Evolutionary conservation across 805 yeast genomes (phyloP).

Genomic region (Candida parachauliodes): DNA sequence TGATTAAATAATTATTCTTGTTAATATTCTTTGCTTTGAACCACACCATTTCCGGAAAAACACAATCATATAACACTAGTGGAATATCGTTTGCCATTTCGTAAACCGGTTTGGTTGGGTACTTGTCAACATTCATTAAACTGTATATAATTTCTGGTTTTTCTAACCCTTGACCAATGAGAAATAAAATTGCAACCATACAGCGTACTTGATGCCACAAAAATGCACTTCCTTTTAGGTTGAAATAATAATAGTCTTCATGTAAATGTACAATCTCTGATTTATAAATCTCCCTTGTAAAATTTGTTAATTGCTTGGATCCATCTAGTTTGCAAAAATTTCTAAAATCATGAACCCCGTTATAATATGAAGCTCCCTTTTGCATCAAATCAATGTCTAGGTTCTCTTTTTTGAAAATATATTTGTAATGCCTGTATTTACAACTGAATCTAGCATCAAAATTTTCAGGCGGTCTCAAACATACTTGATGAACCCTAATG

Average conservation of each 20-base stretch:
- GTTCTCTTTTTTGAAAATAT: slow-evolving; percentile 57
- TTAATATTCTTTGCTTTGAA: slow-evolving; percentile 27
- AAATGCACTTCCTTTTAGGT: slow-evolving; percentile 83
- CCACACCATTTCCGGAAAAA: slow-evolving; percentile 73
- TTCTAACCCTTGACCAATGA: slow-evolving; percentile 79
- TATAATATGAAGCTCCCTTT: slow-evolving; percentile 56
- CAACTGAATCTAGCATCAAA: slow-evolving; percentile 96
- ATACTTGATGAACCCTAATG: slow-evolving; percentile 75
- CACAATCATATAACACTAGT: slow-evolving; percentile 80
- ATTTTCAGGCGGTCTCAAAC: slow-evolving; percentile 74
- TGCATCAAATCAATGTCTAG: slow-evolving; percentile 67
- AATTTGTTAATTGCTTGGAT: slow-evolving; percentile 84
- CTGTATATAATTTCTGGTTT: slow-evolving; percentile 51
- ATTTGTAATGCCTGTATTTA: slow-evolving; percentile 77
- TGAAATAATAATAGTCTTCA: slow-evolving; percentile 60
- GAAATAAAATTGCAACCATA: slow-evolving; percentile 80
- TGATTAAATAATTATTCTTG: slow-evolving; percentile 30
- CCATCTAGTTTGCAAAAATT: slow-evolving; percentile 95
- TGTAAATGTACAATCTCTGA: slow-evolving; percentile 44
- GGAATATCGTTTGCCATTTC: slow-evolving; percentile 92
- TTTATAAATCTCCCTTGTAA: slow-evolving; percentile 55
- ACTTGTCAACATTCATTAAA: slow-evolving; percentile 52
- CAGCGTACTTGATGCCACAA: slow-evolving; percentile 98
- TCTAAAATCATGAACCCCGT: slow-evolving; percentile 86
- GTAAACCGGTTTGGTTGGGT: slow-evolving; percentile 71